Base-by-base conservation (phyloP, 2,329 filamentous ascomycete genomes). In the Penicillium sp. region DNA sequence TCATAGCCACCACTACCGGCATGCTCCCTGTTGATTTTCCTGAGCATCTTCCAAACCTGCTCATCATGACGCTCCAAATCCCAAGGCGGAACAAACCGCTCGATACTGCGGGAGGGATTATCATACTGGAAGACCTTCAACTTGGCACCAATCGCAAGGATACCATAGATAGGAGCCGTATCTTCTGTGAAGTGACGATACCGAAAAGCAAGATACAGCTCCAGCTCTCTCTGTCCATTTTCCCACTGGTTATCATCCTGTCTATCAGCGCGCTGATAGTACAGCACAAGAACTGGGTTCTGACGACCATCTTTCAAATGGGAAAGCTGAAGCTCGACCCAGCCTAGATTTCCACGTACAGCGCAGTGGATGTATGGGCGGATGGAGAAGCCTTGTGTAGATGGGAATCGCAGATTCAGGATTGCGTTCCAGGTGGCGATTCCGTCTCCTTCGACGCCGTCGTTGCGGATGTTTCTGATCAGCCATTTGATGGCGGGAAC, bases 61-160 rank as follows among this genome's bases (percentile, higher is more conserved):
- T 31, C 27, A 31, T 41, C 23, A n/a, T 50, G 48, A 15, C 36
- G 27, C 8, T 50, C 48, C 48, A 50, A 41, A 41, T 50, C 36
- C 48, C 48, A 41, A 29, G 48, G 48, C 13, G 48, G 48, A 40
- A 50, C 36, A 50, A 50, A 50, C 4, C n/a, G 25, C 25, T 50
- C 48, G 19, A 50, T 50, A 9, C 36, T 29, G 4, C 48, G n/a
- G 5, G 36, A 19, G 13, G n/a, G 16, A 21, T 7, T 29, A 16
- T 50, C 48, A 6, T 40, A 50, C 36, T 23, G 6, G 25, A 50
- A 50, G 29, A 50, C 23, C 48, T 50, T 50, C 36, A 50, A 19
- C 36, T 50, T 50, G 3, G 9, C 48, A 16, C 48, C 48, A 23
- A 50, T 41, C 1, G 36, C 48, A 21, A 50, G 25, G 6, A 50